Conservation (phyloP, 75 land plant species). For the Cryptomeria japonica region DNA sequence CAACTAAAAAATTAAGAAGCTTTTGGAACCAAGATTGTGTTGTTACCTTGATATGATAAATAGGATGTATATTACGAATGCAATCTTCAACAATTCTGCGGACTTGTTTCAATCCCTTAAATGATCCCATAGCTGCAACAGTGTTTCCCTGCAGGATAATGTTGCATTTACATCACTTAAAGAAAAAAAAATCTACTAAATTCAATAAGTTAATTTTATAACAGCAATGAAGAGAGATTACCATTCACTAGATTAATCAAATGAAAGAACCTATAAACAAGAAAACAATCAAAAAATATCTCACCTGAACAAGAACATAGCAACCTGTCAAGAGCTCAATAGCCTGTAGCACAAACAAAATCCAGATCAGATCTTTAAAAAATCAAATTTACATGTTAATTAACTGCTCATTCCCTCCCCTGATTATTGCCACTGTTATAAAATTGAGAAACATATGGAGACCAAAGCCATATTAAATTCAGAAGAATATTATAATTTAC, state of each 20-base stretch:
- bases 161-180: not conserved
- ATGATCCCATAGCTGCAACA: conserved; percentile 97
- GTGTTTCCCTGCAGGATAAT: conserved; percentile 74
- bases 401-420: not conserved
- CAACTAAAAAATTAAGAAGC: not conserved
- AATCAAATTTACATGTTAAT: not conserved
- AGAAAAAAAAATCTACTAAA: not conserved
- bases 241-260: not conserved
- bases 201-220: not conserved
- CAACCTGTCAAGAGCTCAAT: conserved; percentile 94
- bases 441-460: not conserved
- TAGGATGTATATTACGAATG: conserved; percentile 82
- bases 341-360: conserved; percentile 49
- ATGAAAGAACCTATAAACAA: not conserved
- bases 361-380: not conserved
- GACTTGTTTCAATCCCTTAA: conserved; percentile 87
- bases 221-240: not conserved
- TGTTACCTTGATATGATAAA: conserved; percentile 86
- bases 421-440: not conserved
- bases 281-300: not conserved
- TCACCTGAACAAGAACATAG: conserved; percentile 95
- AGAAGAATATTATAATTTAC: not conserved
- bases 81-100: conserved; percentile 93
- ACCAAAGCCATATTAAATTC: not conserved
- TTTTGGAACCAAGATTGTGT: not conserved